These are phyloP conservation scores for Sarocladium kiliense DNA, from an alignment of 2,329 filamentous ascomycete genomes.

Conservation along the genomic window DNA sequence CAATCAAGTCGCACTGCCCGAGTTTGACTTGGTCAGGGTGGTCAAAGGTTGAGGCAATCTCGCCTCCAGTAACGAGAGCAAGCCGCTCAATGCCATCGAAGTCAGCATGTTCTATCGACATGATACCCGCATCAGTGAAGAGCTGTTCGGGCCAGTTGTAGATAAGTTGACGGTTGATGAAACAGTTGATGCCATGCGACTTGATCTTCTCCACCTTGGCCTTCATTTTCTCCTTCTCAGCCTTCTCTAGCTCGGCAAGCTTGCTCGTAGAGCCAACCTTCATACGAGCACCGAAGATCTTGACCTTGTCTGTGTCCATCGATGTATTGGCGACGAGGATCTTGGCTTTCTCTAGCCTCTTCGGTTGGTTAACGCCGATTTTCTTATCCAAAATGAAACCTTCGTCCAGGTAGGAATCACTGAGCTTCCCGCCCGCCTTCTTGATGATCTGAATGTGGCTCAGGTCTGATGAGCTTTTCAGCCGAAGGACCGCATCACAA, in stretches of 20 bases:
- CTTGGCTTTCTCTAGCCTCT: slow-evolving; percentile 95
- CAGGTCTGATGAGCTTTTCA: slow-evolving; percentile 86
- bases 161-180: slow-evolving; percentile 98
- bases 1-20: slow-evolving; percentile 89
- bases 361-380: slow-evolving; percentile 97
- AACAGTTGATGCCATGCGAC: slow-evolving; percentile 98
- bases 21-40: slow-evolving; percentile 97
- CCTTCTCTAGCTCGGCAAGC: slow-evolving; percentile 96
- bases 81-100: slow-evolving; percentile 97
- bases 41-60: slow-evolving; percentile 97
- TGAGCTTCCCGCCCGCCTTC: slow-evolving; percentile 96
- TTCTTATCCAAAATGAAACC: slow-evolving; percentile 99
- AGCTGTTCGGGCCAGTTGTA: slow-evolving; percentile 99
- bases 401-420: slow-evolving; percentile 94
- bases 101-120: slow-evolving; percentile 98
- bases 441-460: slow-evolving; percentile 99
- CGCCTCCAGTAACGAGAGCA: slow-evolving; percentile 90
- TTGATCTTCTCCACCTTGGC: slow-evolving; percentile 99
- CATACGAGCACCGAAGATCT: slow-evolving; percentile 96
- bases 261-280: slow-evolving; percentile 96
- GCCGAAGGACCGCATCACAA: slow-evolving; percentile 82
- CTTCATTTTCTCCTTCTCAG: slow-evolving; percentile 99
- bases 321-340: slow-evolving; percentile 96
- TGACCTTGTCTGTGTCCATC: slow-evolving; percentile 99
- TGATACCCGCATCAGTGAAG: slow-evolving; percentile 94